Percentiles rank a stretch among this genome's conserved stretches.
These are phyloP conservation scores for Litchi chinensis DNA, from an alignment of 345 rosid species.

Conservation along the genomic window DNA sequence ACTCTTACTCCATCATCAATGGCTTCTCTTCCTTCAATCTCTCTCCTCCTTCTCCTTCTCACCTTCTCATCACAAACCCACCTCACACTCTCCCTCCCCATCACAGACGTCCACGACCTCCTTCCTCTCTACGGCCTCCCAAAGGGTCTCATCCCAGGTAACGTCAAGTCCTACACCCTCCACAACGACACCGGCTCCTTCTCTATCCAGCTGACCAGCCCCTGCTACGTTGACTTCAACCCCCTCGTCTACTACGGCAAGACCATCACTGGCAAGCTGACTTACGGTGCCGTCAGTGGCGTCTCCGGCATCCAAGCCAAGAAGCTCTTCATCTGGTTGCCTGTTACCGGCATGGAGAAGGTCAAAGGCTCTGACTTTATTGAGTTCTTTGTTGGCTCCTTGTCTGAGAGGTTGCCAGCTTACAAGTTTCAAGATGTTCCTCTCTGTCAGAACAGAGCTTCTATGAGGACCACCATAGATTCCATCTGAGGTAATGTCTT, in stretches of 20 bases:
- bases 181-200: conserved; percentile 49
- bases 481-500: conserved; percentile 20
- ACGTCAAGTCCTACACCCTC: conserved; percentile 61
- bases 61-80: conserved; percentile 24
- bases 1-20: background rate
- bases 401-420: conserved; percentile 66
- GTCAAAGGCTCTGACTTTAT: conserved; percentile 42
- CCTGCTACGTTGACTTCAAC: conserved; percentile 66
- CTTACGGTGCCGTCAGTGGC: conserved; percentile 55
- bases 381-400: conserved; percentile 72
- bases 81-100: conserved; percentile 27
- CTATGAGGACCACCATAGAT: conserved; percentile 17
- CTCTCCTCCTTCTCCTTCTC: conserved; percentile 25
- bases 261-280: conserved; percentile 57
- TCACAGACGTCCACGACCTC: conserved; percentile 64
- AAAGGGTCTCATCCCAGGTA: conserved; percentile 63
- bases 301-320: conserved; percentile 72
- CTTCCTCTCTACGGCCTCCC: conserved; percentile 70
- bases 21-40: conserved; percentile 19
- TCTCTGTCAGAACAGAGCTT: conserved; percentile 46
- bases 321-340: conserved; percentile 63
- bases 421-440: conserved; percentile 59
- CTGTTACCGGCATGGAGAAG: conserved; percentile 61
- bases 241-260: conserved; percentile 54
- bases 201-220: conserved; percentile 41